Conservation (phyloP, 495 filamentous ascomycete species). For the Annulohypoxylon stygium region DNA sequence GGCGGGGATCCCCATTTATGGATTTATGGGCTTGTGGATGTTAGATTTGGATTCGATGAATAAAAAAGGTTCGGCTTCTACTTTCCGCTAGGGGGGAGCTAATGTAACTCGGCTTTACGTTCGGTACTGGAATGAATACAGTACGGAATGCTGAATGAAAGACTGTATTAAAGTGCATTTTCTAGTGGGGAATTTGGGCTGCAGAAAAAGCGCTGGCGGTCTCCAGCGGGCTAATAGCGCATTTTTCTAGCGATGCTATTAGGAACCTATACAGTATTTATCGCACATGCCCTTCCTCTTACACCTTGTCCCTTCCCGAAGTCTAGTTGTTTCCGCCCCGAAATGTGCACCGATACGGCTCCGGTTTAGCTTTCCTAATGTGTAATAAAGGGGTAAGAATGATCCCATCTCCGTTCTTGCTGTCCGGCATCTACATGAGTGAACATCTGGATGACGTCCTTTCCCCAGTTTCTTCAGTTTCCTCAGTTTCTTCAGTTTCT, state of each 20-base stretch:
- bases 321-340: neutral
- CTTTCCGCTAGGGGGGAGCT: neutral
- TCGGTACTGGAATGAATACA: slow-evolving; percentile 1
- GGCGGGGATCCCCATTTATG: slow-evolving; percentile 10
- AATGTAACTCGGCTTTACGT: neutral
- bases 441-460: too few species aligned
- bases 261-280: too few species aligned
- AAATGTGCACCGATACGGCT: neutral
- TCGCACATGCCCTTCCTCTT: too few species aligned
- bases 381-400: neutral
- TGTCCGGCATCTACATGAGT: neutral
- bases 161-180: neutral
- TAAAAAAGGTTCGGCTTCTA: neutral
- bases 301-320: neutral
- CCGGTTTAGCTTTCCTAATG: neutral
- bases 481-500: too few species aligned
- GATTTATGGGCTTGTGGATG: neutral
- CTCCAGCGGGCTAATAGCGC: too few species aligned
- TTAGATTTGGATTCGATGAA: neutral
- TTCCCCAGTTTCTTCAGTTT: too few species aligned
- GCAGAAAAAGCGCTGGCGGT: too few species aligned
- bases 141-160: neutral
- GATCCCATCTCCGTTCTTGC: neutral
- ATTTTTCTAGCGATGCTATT: too few species aligned
- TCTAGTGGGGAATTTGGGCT: neutral